Conservation (phyloP, 345 rosid genomes). For the Arabidopsis suecica region DNA sequence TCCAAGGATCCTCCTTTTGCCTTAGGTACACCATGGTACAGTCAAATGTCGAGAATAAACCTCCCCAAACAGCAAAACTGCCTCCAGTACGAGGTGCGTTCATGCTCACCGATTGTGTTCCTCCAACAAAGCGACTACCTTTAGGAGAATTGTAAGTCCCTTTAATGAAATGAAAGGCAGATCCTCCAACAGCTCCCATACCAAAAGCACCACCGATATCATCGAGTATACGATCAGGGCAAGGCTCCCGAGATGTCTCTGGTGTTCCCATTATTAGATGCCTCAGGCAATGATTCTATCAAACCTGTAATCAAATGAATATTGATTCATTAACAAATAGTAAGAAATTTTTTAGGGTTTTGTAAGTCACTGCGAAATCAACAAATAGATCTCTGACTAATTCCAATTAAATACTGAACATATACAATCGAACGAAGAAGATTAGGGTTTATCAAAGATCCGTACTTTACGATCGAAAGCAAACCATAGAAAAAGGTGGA, state of each 20-base stretch:
- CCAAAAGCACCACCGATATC: constrained; percentile 86
- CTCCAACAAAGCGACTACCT: constrained; percentile 66
- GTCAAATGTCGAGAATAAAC: constrained; percentile 76
- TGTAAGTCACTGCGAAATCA: constrained; percentile 9
- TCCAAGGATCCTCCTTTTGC: constrained; percentile 93
- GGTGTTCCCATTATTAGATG: constrained; percentile 65
- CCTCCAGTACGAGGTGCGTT: constrained; percentile 83
- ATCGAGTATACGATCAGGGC: constrained; percentile 82
- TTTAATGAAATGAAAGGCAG: constrained; percentile 74
- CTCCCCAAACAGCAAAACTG: constrained; percentile 88
- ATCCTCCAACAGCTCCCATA: constrained; percentile 87
- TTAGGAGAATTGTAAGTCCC: constrained; percentile 67
- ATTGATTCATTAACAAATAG: neutral
- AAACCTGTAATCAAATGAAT: constrained; percentile 9
- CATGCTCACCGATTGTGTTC: constrained; percentile 71
- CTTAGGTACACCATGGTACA: constrained; percentile 79
- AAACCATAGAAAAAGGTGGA: neutral
- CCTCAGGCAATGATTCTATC: neutral
- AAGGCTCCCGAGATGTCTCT: constrained; percentile 80
- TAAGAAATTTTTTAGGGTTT: constrained; percentile 18
- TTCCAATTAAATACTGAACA: neutral
- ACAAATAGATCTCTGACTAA: neutral
- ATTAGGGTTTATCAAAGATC: constrained; percentile 30
- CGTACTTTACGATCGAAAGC: neutral
- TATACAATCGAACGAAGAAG: neutral